Evolutionary conservation across 2,329 filamentous ascomycete species (phyloP).

Genomic region (Phaeophleospora eucalypticola): DNA sequence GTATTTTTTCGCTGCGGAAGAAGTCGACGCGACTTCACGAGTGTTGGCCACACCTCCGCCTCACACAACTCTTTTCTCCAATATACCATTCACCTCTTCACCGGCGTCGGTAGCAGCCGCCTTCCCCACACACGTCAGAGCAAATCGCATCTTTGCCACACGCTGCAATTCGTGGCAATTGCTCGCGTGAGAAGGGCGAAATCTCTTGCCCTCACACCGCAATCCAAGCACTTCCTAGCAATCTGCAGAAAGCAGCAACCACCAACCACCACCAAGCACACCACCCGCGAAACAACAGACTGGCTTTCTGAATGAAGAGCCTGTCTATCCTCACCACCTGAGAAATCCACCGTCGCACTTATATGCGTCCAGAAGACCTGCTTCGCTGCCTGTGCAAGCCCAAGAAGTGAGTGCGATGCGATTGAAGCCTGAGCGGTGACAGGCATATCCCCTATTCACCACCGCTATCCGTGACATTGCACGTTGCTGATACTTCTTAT

Average conservation of each 20-base stretch:
- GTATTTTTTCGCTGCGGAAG: too few relatives aligned
- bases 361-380: conserved; percentile 86
- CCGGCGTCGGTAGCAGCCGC: too few relatives aligned
- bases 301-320: conserved; percentile 13
- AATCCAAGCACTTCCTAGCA: background rate
- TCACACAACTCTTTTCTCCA: background rate
- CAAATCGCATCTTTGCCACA: too few relatives aligned
- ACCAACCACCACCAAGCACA: background rate
- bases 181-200: background rate
- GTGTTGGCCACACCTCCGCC: background rate
- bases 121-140: background rate
- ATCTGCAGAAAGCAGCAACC: background rate
- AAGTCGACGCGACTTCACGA: background rate
- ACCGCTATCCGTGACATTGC: conserved; percentile 5
- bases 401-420: conserved; percentile 65
- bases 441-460: conserved; percentile 19
- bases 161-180: too few relatives aligned
- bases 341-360: conserved; percentile 38
- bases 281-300: conserved; percentile 1
- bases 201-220: background rate
- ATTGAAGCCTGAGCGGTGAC: background rate
- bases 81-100: background rate
- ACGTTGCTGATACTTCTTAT: conserved; percentile 29
- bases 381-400: conserved; percentile 92
- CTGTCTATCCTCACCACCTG: conserved; percentile 2